Percentiles rank a stretch among this genome's conserved stretches.
Evolutionary conservation across 1,284 basidiomycete species (phyloP).

Genomic region (Flammula alnicola): DNA sequence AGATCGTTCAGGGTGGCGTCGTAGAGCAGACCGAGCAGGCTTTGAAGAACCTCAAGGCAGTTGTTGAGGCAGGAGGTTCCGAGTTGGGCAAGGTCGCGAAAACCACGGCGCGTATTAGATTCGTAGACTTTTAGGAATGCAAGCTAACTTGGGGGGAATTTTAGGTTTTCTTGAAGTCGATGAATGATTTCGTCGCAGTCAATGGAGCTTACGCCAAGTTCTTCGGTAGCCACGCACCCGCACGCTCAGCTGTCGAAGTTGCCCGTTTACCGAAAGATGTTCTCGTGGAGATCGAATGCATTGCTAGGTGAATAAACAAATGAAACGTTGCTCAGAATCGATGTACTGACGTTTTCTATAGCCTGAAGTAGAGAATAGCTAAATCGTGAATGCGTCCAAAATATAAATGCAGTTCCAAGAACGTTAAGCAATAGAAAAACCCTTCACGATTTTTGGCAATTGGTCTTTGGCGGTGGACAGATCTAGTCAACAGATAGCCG

Average conservation of each 20-base stretch:
- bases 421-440: not conserved
- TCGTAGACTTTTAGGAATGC: not conserved
- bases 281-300: conserved; percentile 91
- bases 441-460: too few species aligned
- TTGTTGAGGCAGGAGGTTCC: conserved; percentile 85
- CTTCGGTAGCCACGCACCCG: conserved; percentile 93
- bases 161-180: conserved; percentile 92
- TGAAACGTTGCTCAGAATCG: not conserved
- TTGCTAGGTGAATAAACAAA: conserved; percentile 58
- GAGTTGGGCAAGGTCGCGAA: conserved; percentile 82
- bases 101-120: conserved; percentile 65
- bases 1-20: conserved; percentile 81
- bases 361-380: conserved; percentile 33
- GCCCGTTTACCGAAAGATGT: conserved; percentile 53
- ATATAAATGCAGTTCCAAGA: not conserved
- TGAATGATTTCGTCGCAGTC: conserved; percentile 89
- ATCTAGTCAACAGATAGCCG: conserved; percentile 9
- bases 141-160: not conserved
- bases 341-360: conserved; percentile 10
- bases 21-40: conserved; percentile 87
- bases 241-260: conserved; percentile 89
- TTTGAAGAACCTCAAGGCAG: conserved; percentile 83
- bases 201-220: conserved; percentile 81
- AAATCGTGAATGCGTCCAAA: not conserved
- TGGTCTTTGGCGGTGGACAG: too few species aligned